Evolutionary conservation across 805 yeast genomes (phyloP), one percentile per base, ranked within the genome.

Genomic region (Metschnikowia koreensis): DNA sequence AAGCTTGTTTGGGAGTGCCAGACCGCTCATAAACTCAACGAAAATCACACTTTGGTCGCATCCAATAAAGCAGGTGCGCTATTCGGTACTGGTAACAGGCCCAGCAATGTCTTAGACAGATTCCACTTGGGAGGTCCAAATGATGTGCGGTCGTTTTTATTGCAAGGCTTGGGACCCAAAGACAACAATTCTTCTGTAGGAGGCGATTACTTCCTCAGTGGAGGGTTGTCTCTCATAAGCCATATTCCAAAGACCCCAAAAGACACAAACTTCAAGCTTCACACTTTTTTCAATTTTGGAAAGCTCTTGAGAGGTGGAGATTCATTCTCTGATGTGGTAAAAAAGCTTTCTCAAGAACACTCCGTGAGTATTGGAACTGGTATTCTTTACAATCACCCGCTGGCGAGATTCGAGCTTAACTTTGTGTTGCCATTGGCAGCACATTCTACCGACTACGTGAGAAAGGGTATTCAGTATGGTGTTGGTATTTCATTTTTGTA

Each of bases 91-190:
- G 57, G 56, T 2, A 41, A 46, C 11, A 54, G 55, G 2, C 55
- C 73, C 12, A 62, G 68, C n/a, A 74, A 68, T 56, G 66, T 81
- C 7, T 68, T 81, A 67, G 86, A 81, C 61, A 66, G 82, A 43
- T 81, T 80, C 51, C 79, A 74, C 58, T 66, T 76, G 3, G 86
- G 86, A n/a, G 86, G 86, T 1, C 80, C 86, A 11, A 81, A 81
- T 56, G 85, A 81, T 54, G 74, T 81, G 8, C 69, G 85, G 41
- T 77, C 84, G 1, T 81, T 80, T 57, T 62, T 67, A 10, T 60
- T 80, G 52, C 75, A 81, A 41, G 84, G 84, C 1, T 57, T 81
- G 41, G 85, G 86, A 0, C 85, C 85, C 2, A 81, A 80, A 56
- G 73, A 74, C 46, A 72, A 69, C 66, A 76, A 75, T 31, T 65